phyloP scores from a whole-genome alignment of 495 filamentous ascomycete species.

The Chlorociboria aeruginascens region DNA sequence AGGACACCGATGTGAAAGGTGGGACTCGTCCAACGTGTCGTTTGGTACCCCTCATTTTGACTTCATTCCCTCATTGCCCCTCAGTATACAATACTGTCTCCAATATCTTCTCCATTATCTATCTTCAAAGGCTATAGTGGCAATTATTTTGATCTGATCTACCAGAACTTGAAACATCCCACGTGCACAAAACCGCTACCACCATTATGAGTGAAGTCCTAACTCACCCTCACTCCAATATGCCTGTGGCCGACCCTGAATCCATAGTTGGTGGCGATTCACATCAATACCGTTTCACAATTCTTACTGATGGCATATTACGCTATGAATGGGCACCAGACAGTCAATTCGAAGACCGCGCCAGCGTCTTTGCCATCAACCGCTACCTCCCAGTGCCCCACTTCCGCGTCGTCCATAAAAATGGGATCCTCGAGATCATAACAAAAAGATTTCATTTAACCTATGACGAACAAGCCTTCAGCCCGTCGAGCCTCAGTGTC shows the following conservation, averaged over 20 bases:
- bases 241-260: constrained; percentile 31
- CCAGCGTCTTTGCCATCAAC: constrained; percentile 42
- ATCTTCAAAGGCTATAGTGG: too few species aligned
- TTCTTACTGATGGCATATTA: constrained; percentile 37
- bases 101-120: too few species aligned
- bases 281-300: constrained; percentile 37
- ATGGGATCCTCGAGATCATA: constrained; percentile 33
- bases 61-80: too few species aligned
- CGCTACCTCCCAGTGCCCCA: constrained; percentile 34
- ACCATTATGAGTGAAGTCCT: constrained; percentile 17
- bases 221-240: neutral
- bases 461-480: constrained; percentile 41
- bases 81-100: too few species aligned
- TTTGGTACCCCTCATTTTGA: too few species aligned
- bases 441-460: constrained; percentile 37
- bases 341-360: constrained; percentile 42
- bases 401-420: constrained; percentile 28
- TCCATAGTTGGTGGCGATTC: constrained; percentile 31
- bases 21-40: too few species aligned
- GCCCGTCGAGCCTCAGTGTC: constrained; percentile 29
- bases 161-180: too few species aligned
- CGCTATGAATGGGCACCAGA: constrained; percentile 48
- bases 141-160: too few species aligned
- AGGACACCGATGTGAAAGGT: too few species aligned
- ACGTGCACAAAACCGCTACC: too few species aligned